Base-by-base conservation (phyloP, 805 yeast genomes). In the Candida coquimbonensis region DNA sequence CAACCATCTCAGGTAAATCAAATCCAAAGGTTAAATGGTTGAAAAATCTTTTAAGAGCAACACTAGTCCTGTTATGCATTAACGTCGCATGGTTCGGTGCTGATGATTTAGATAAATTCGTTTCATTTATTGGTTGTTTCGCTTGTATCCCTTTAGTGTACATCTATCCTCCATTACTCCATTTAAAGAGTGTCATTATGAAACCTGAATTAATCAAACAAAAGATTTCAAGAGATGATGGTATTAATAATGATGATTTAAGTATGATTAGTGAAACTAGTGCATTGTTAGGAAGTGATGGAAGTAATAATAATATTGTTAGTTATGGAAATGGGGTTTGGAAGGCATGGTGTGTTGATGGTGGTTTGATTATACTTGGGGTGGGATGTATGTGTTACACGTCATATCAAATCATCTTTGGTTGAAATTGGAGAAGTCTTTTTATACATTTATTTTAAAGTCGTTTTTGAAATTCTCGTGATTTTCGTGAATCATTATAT, bases 71-170 rank as follows among this genome's bases (percentile, higher is more conserved):
- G 0, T 48, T 70, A 3, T 81, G 86, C 2, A 72, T 82, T 1
- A 50, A 68, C 13, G 69, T 81, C 48, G 88, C 93, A 0, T 75
- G 78, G 50, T 70, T 71, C 49, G 91, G 91, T 0, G 83, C 89
- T 1, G 69, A 75, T 47, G 77, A 83, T 54, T 65, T 86, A 50
- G 93, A 86, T 59, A 72, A 69, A 51, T 83, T 86, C 64, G 91
- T 86, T 11, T 80, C 90, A 3, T 80, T 86, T 57, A 84, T 86
- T 43, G 95, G 95, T 4, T 83, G 89, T 43, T 82, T 86, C 66
- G 90, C 91, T 1, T 86, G 95, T 57, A 83, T 86, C 45, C 95
- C 95, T 2, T 72, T 86, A 66, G 93, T 86, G 6, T 86, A 86
- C 66, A 81, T 86, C 79, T 84, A 85, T 56, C 93, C 95, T 9